These are phyloP conservation scores for Tolypocladium ophioglossoides DNA, from an alignment of 2,329 filamentous ascomycete genomes.

Conservation along the genomic window DNA sequence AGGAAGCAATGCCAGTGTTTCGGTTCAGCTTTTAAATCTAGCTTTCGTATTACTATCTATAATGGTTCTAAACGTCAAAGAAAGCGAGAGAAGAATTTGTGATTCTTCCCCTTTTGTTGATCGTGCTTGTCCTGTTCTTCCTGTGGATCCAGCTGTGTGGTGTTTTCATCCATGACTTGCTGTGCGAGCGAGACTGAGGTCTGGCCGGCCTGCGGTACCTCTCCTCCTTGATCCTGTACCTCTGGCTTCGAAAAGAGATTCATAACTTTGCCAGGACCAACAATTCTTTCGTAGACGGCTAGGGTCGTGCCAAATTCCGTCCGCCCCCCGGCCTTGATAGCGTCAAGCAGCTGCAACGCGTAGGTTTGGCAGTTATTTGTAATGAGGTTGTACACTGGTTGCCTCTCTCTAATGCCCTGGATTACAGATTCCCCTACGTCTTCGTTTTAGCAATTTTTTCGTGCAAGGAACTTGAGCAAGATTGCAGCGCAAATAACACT, in stretches of 20 bases:
- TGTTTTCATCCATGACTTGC: conserved; percentile 44
- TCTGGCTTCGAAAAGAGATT: conserved; percentile 36
- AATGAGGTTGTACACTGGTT: conserved; percentile 45
- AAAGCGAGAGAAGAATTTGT: conserved; percentile 5
- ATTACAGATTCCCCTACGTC: conserved; percentile 39
- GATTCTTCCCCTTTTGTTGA: neutral
- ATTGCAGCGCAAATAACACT: neutral
- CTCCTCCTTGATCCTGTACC: conserved; percentile 3
- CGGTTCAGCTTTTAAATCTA: no score
- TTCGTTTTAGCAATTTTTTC: neutral
- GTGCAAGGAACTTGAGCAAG: no score
- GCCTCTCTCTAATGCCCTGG: conserved; percentile 35
- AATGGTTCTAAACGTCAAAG: neutral
- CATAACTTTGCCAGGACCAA: conserved; percentile 36
- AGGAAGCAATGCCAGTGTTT: no score
- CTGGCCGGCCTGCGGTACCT: conserved; percentile 6
- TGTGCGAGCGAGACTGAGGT: conserved; percentile 35
- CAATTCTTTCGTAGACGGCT: conserved; percentile 40
- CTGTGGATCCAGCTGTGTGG: conserved; percentile 35
- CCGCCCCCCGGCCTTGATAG: conserved; percentile 38
- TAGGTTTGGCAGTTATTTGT: conserved; percentile 52
- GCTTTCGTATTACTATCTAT: neutral
- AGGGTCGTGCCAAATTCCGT: conserved; percentile 43
- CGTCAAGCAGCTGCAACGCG: conserved; percentile 40
- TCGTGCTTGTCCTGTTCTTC: conserved; percentile 14